A percentile compares a stretch with the other conserved stretches of the same genome.
Conservation (phyloP, 1,139 yeast species). For the Yamadazyma diospyri region DNA sequence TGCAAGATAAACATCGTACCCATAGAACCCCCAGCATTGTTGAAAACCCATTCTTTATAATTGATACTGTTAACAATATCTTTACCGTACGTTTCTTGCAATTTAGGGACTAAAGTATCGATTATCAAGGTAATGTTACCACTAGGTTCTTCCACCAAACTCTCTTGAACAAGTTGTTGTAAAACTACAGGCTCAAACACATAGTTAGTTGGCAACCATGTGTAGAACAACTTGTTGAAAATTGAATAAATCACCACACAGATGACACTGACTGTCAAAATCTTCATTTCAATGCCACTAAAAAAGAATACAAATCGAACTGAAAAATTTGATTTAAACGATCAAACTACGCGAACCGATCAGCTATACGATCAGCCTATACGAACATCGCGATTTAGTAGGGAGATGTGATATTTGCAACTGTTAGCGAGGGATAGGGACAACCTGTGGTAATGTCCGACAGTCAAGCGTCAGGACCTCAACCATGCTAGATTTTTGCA, state of each 20-base stretch:
- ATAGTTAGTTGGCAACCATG: slow-evolving; percentile 70
- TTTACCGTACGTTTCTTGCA: slow-evolving; percentile 56
- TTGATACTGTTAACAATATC: slow-evolving; percentile 65
- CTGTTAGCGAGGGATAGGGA: no score
- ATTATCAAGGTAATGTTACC: slow-evolving; percentile 62
- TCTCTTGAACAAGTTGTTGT: slow-evolving; percentile 47
- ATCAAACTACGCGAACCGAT: no score
- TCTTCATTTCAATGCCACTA: no score
- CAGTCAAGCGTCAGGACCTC: no score
- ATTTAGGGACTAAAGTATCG: slow-evolving; percentile 53
- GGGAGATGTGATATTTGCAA: no score
- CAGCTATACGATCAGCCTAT: no score
- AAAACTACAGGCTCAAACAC: slow-evolving; percentile 52
- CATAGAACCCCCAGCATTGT: slow-evolving; percentile 99
- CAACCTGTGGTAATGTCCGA: no score
- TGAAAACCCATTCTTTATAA: slow-evolving; percentile 87
- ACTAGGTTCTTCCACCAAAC: slow-evolving; percentile 50
- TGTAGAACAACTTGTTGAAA: slow-evolving; percentile 32
- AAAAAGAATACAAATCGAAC: no score
- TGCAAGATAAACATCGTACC: slow-evolving; percentile 94
- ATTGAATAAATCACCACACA: slow-evolving; percentile 11
- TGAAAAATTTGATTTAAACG: no score
- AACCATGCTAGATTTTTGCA: no score
- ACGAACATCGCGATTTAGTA: no score
- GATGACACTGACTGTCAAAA: slow-evolving; percentile 18